Evolutionary conservation across 2,329 filamentous ascomycete genomes (phyloP), one percentile per base, ranked within the genome.

Genomic region (Aspergillus phoenicis): DNA sequence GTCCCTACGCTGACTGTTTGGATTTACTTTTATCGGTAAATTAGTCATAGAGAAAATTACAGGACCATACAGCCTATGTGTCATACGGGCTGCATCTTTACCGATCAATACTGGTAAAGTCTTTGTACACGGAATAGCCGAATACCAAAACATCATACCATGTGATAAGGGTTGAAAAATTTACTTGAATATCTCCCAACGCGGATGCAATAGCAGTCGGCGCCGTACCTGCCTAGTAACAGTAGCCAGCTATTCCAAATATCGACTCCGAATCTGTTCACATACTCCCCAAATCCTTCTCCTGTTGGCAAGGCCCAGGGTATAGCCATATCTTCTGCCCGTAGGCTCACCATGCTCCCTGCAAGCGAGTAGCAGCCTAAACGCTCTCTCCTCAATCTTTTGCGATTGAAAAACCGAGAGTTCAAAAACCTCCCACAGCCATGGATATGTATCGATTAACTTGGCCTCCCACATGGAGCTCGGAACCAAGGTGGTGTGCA

Each of bases 251-350:
- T 38, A 28, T 3, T 58, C 55, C 55, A 57, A 33, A 51, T 57
- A 51, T 17, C 8, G n/a, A 39, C 45, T n/a, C 28, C 45, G 43
- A 38, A 57, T 51, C 17, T 57, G 55, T 28, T 57, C 45, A 30
- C 55, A 57, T 30, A 57, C 45, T 15, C 55, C 55, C 55, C 55
- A 57, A 26, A 57, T 57, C 28, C 55, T 57, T 51, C 43, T 48
- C 45, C 55, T 48, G 11, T 57, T 57, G 24, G 45, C 55, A 20
- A 57, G 45, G 5, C 55, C 55, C 24, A 57, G 20, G 45, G 4
- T 26, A 57, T 41, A 51, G 43, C 30, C 41, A 26, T 57, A 22
- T 20, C 45, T 57, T 49, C 36, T 26, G 8, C 30, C 28, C 36
- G 52, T 28, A 1, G 30, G 15, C 4, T 15, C 22, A 38, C 28